A percentile compares a stretch with the other conserved stretches of the same genome.
These are phyloP conservation scores for Striga asiatica DNA, from an alignment of 257 asterid genomes.

Conservation along the genomic window DNA sequence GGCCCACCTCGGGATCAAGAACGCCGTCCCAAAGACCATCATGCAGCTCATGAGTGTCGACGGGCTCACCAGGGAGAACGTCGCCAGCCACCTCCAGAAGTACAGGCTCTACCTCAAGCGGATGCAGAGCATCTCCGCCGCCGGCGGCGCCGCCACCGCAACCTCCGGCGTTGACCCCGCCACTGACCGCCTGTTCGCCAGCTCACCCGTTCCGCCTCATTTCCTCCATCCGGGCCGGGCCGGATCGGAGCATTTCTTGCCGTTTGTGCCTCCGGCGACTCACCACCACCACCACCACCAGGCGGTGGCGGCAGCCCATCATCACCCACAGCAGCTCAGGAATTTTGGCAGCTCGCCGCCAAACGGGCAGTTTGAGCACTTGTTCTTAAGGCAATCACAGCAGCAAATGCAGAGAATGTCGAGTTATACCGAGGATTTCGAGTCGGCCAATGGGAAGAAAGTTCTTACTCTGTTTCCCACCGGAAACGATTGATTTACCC, in stretches of 20 bases:
- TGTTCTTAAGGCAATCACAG: conserved; percentile 39
- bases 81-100: conserved; percentile 45
- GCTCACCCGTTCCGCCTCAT: neutral
- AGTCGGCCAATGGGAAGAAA: conserved; percentile 58
- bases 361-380: conserved; percentile 34
- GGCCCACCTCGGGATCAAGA: conserved; percentile 41
- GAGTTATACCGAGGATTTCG: conserved; percentile 49
- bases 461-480: conserved; percentile 78
- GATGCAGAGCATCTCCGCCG: conserved; percentile 30
- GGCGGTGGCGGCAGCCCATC: neutral
- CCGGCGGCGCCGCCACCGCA: neutral
- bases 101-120: conserved; percentile 40
- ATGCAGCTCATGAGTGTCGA: conserved; percentile 57
- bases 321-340: conserved; percentile 24
- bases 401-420: conserved; percentile 46
- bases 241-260: neutral
- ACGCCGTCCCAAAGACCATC: conserved; percentile 33
- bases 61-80: conserved; percentile 40
- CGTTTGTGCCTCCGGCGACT: conserved; percentile 8
- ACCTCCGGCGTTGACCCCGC: conserved; percentile 6
- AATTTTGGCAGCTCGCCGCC: conserved; percentile 26
- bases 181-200: neutral
- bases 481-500: conserved; percentile 45
- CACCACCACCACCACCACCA: neutral
- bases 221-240: neutral